Conservation (phyloP, 108 stramenopile species). For the Poteriospumella lacustris region DNA sequence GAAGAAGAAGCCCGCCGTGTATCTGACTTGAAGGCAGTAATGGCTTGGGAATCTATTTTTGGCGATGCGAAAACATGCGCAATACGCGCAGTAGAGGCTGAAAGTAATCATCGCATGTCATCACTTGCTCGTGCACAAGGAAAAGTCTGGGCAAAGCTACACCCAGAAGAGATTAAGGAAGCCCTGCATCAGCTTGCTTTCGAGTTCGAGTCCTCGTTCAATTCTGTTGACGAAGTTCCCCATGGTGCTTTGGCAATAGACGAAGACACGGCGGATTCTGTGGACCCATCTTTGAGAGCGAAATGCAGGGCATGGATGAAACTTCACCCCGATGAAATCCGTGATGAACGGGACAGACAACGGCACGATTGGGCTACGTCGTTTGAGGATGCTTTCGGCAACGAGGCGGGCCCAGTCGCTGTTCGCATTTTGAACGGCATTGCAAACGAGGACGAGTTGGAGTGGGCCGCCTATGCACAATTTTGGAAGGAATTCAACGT, state of each 20-base stretch:
- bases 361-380: no score
- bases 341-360: no score
- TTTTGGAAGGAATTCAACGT: no score
- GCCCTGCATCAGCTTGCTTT: neutral
- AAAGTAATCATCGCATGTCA: constrained; percentile 12
- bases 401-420: no score
- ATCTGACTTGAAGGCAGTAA: neutral
- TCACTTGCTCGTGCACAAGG: neutral
- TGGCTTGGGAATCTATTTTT: constrained; percentile 6
- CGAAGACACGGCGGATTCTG: no score
- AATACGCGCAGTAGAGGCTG: neutral
- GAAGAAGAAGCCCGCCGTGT: neutral
- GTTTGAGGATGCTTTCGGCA: no score
- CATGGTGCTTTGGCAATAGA: neutral
- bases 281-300: no score
- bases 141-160: constrained; percentile 12
- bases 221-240: neutral
- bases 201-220: neutral
- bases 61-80: neutral
- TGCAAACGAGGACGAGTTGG: no score
- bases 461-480: no score
- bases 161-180: neutral
- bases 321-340: no score
- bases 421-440: no score
- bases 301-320: no score